phyloP scores from a whole-genome alignment of 2,329 filamentous ascomycete genomes.

The Aspergillus sp. region DNA sequence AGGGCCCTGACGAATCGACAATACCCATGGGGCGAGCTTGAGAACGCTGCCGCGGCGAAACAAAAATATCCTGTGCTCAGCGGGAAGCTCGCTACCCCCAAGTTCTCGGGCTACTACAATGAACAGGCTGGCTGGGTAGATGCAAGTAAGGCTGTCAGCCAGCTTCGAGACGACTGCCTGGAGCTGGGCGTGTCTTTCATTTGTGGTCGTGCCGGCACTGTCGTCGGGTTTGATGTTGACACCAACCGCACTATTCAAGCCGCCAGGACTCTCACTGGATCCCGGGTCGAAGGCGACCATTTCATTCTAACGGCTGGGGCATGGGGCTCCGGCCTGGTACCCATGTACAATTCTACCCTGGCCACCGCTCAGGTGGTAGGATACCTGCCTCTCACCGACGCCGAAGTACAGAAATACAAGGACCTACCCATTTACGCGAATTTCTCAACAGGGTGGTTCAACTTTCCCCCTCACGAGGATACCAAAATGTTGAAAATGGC shows the following conservation, averaged over 20 bases:
- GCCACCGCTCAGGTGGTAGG: constrained; percentile 21
- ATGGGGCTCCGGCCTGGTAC: constrained; percentile 19
- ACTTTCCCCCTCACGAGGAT: constrained; percentile 29
- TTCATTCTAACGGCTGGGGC: constrained; percentile 25
- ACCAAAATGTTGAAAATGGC: constrained; percentile 25
- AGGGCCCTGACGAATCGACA: constrained; percentile 9
- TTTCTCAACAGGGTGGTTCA: constrained; percentile 26
- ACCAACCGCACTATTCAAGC: constrained; percentile 5
- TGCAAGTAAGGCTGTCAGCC: constrained; percentile 16
- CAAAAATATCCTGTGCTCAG: constrained; percentile 26
- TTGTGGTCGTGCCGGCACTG: constrained; percentile 11
- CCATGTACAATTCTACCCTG: constrained; percentile 17
- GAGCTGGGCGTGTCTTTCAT: constrained; percentile 15
- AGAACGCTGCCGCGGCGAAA: constrained; percentile 5
- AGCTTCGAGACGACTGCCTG: constrained; percentile 15
- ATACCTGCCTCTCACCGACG: constrained; percentile 24
- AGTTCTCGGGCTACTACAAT: constrained; percentile 18
- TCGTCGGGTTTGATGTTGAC: constrained; percentile 17
- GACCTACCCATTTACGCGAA: constrained; percentile 33
- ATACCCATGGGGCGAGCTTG: constrained; percentile 5
- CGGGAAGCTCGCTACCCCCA: constrained; percentile 14
- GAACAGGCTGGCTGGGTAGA: constrained; percentile 23
- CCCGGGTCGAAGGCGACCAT: constrained; percentile 11
- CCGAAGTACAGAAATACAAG: constrained; percentile 31
- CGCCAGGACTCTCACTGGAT: constrained; percentile 15